Base-by-base conservation (phyloP, 495 filamentous ascomycete genomes). In the Astrothelium macrocarpum region DNA sequence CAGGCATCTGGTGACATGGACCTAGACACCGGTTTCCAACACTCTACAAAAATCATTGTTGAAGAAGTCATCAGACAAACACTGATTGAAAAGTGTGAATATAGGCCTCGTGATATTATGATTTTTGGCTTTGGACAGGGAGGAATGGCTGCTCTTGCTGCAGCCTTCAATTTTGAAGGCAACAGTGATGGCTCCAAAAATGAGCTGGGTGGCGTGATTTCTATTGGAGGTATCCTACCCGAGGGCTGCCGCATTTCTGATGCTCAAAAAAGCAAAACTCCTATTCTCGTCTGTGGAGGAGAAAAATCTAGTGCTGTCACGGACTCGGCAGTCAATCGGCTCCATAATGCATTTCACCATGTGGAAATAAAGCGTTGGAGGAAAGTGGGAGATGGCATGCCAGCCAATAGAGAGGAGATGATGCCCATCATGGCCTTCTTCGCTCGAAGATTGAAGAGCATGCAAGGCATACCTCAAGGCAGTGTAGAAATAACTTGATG, bases 341-440 rank as follows among this genome's bases (percentile, higher is more conserved):
- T 90, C 34, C 85, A 85, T 72, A 77, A 78, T 36, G 80, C 81
- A 39, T 98, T 96, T 76, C 79, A 82, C 68, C 79, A 82, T 69
- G 85, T 93, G 18, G 84, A 89, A 74, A 78, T 91, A 65, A 84
- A 85, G 61, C 82, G 83, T 70, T 98, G 94, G 88, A 78, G 75
- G 64, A 83, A 85, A 72, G 70, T 69, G 14, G 89, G 87, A 11
- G 94, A 97, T 78, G 81, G 81, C 10, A 96, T 97, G 94, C 89
- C 91, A 26, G 75, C 77, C 64, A 90, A 78, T 72, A 77, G 86
- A 60, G 91, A 96, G 25, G 93, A 98, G 80, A 90, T 94, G 84
- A 65, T 90, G 65, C 93, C 94, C 1, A 83, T 97, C 58, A 97
- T 98, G 93, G 81, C 85, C 70, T 98, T 97, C 75, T 89, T 97